phyloP scores from a whole-genome alignment of 75 land plant species.

The Adiantum capillusveneris region DNA sequence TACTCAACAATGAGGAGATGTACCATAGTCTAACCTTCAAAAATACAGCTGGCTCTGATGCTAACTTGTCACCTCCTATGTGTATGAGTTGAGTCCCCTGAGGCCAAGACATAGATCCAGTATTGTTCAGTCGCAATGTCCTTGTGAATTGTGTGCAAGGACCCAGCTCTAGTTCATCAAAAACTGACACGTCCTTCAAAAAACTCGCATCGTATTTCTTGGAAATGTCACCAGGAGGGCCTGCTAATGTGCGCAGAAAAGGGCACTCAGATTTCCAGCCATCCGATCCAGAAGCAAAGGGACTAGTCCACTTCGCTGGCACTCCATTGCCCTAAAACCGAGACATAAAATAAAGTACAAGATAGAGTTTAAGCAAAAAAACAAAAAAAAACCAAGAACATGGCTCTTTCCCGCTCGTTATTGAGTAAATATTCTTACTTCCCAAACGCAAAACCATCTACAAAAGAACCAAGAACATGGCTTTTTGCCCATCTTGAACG shows the following conservation, averaged over 20 bases:
- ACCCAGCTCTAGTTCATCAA: conserved; percentile 65
- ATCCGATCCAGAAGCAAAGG: not conserved
- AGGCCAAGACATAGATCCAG: conserved; percentile 62
- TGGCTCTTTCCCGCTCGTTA: no score
- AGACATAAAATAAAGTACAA: no score
- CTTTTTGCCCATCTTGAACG: no score
- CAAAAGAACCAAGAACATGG: no score
- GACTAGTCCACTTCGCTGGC: no score
- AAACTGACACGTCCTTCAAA: conserved; percentile 65
- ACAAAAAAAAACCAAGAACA: no score
- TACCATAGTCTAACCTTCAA: conserved; percentile 54
- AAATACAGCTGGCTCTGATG: conserved; percentile 27
- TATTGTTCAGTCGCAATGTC: conserved; percentile 82
- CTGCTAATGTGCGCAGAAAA: not conserved
- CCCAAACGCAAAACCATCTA: no score
- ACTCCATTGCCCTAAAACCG: no score
- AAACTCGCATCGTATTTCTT: conserved; percentile 70
- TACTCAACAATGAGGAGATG: no score
- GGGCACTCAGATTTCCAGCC: conserved; percentile 9
- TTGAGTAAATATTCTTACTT: no score
- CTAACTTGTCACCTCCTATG: conserved; percentile 67
- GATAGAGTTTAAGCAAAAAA: no score
- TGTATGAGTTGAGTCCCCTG: conserved; percentile 54
- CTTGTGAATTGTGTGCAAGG: conserved; percentile 72
- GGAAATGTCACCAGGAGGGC: no score